Percentiles rank a stretch among this genome's conserved stretches.
phyloP scores from a whole-genome alignment of 192 early-diverging fungal genomes.

The Geranomyces michiganensis region DNA sequence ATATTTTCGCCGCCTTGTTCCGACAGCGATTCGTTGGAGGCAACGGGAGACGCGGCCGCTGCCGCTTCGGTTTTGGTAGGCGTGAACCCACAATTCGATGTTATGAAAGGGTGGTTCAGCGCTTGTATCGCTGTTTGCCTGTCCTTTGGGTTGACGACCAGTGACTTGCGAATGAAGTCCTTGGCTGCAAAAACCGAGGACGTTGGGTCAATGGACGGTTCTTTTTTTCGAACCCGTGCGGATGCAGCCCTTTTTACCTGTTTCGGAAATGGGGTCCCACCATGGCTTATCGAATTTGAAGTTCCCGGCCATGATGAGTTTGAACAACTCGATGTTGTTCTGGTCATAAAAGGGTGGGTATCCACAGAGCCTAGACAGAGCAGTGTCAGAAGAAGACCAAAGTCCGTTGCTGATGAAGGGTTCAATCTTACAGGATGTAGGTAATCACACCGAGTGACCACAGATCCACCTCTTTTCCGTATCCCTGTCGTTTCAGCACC shows the following conservation, averaged over 20 bases:
- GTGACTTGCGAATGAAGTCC: conserved; percentile 57
- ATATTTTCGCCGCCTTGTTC: conserved; percentile 22
- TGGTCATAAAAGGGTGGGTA: conserved; percentile 80
- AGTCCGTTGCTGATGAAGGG: not conserved
- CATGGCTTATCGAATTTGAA: conserved; percentile 78
- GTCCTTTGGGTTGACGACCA: conserved; percentile 61
- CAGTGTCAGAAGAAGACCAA: not conserved
- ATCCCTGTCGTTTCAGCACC: conserved; percentile 70
- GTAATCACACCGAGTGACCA: conserved; percentile 95
- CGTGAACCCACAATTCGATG: conserved; percentile 32
- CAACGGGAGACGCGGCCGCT: conserved; percentile 1
- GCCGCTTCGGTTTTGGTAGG: conserved; percentile 14
- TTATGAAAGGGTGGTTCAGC: conserved; percentile 55
- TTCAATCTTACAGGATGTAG: conserved; percentile 70
- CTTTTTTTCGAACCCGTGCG: too few species aligned
- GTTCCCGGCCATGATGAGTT: conserved; percentile 69
- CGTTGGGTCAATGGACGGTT: too few species aligned
- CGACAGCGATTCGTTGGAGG: not conserved
- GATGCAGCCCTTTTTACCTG: conserved; percentile 38
- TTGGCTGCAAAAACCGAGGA: conserved; percentile 47
- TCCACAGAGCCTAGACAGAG: conserved; percentile 68
- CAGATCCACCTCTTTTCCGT: conserved; percentile 80
- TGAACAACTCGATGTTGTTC: conserved; percentile 65
- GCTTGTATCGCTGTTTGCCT: conserved; percentile 53
- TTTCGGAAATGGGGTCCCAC: conserved; percentile 76